Evolutionary conservation across 2,329 filamentous ascomycete species (phyloP), one percentile per base, ranked within the genome.

Genomic region (Aspergillus intermedius): DNA sequence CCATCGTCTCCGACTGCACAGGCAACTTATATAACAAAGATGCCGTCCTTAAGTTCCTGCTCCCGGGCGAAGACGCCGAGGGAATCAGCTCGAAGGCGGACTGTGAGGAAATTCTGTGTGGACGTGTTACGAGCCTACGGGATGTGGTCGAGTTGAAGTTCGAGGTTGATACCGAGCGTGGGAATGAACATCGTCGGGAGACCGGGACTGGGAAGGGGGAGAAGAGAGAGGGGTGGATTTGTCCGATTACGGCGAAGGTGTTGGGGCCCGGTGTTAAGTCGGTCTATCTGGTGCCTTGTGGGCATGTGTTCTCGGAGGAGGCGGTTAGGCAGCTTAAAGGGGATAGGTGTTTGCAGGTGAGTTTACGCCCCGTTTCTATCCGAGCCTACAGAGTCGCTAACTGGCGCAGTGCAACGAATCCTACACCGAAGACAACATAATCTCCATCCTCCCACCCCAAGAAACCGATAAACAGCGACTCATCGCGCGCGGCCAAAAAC

Each of bases 1-100:
- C 87, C 4, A 81, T 91, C 13, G 91, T 95, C 0, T 93, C 90
- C 0, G 93, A 98, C 69, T 86, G 79, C 53, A 78, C 80, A 4
- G 94, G 94, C 1, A 83, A 84, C 17, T 77, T 98, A 0, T 98
- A 95, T 77, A 97, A 95, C 65, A 97, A 97, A 71, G 91, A 97
- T 65, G 83, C 89, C 0, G 79, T 97, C 17, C 77, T 98, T 48
- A 80, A 85, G 60, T 83, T 78, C 53, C 72, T 88, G 2, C 72
- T 88, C 1, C 75, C 75, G 0, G 71, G 72, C 41, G 76, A 77
- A 32, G 74, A 79, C 34, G 71, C 71, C 71, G 83, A 65, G 21
- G 81, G 72, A 15, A 73, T 74, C 42, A 74, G 73, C 54, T 69
- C 68, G 37, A 78, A 78, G 49, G 72, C 74, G 42, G 79, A 88